Evolutionary conservation across 257 asterid genomes (phyloP).

Genomic region (Salvia miltiorrhiza): DNA sequence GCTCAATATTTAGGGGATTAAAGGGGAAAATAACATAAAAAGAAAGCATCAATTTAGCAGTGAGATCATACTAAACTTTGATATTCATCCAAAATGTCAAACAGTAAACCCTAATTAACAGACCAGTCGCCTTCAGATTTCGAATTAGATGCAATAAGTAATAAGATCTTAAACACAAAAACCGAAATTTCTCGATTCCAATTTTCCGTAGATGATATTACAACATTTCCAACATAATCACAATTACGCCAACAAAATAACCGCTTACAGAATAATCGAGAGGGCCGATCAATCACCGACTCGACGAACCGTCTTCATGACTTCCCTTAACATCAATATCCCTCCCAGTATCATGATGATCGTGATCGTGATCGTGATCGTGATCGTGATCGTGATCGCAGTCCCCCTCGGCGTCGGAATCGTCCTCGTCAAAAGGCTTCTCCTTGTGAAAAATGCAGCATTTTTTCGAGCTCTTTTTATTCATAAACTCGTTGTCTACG

Average conservation of each 20-base stretch:
- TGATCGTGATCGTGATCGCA: constrained; percentile 41
- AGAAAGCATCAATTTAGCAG: not conserved
- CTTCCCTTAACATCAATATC: constrained; percentile 1
- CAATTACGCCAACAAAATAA: not conserved
- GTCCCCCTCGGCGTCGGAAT: constrained; percentile 53
- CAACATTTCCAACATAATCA: constrained; percentile 17
- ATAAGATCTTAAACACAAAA: not conserved
- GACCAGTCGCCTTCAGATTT: not conserved
- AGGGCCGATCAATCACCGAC: constrained; percentile 1
- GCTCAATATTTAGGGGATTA: not conserved
- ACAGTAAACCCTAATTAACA: not conserved
- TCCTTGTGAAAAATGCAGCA: constrained; percentile 90
- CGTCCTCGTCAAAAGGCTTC: constrained; percentile 90
- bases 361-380: constrained; percentile 26
- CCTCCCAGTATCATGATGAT: constrained; percentile 28
- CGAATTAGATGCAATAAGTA: not conserved
- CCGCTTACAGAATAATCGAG: constrained; percentile 24
- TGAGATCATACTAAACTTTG: not conserved
- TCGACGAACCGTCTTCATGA: constrained; percentile 14
- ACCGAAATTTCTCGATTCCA: constrained; percentile 6
- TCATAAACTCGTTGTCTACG: constrained; percentile 90
- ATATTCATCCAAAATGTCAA: not conserved
- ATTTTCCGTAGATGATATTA: not conserved
- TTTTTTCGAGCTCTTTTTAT: constrained; percentile 79
- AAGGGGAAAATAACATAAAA: not conserved